Conservation (phyloP, 306 rosid species). For the Morella rubra region DNA sequence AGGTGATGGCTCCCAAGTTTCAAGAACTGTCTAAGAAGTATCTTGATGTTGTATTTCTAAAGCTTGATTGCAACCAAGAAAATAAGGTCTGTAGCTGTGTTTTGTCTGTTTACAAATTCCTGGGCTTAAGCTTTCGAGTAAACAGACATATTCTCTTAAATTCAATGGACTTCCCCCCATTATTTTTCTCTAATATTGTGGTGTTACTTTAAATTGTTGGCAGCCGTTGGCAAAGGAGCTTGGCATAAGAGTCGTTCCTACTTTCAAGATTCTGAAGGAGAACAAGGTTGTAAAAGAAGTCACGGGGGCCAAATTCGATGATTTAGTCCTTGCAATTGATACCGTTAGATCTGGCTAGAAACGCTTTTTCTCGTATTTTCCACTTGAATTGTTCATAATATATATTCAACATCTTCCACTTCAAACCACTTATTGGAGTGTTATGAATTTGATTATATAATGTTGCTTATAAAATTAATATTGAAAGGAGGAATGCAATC, state of each 20-base stretch:
- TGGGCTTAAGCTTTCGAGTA: not conserved
- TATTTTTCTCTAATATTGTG: not conserved
- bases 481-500: not conserved
- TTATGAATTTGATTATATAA: conserved; percentile 21
- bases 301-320: conserved; percentile 88
- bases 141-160: not conserved
- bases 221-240: conserved; percentile 98
- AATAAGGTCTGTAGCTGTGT: conserved; percentile 59
- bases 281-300: conserved; percentile 77
- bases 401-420: conserved; percentile 2
- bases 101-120: not conserved
- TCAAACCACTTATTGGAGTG: conserved; percentile 19
- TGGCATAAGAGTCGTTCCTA: conserved; percentile 93
- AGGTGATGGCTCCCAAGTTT: conserved; percentile 88
- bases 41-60: conserved; percentile 80
- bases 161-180: too few relatives aligned
- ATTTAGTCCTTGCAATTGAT: conserved; percentile 78
- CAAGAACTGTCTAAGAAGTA: conserved; percentile 73
- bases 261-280: conserved; percentile 89
- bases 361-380: conserved; percentile 4
- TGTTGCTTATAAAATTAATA: conserved; percentile 6
- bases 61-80: conserved; percentile 93
- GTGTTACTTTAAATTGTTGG: conserved; percentile 29
- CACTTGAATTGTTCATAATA: conserved; percentile 21
- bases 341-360: conserved; percentile 58